phyloP scores from a whole-genome alignment of 257 asterid genomes.

The Rubia yunnanensis region DNA sequence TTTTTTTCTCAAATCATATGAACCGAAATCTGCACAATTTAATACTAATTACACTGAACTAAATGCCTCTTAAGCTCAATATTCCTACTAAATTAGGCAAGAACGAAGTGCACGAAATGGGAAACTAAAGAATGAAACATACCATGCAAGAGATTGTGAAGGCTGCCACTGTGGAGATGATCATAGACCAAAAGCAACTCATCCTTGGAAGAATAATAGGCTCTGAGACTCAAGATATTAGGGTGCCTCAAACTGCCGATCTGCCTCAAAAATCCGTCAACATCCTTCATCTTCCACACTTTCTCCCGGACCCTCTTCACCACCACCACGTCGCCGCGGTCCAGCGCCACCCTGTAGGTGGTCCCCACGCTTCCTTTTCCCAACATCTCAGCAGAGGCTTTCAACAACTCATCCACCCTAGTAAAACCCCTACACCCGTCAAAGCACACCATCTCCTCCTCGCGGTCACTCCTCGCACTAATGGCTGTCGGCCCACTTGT shows the following conservation, averaged over 20 bases:
- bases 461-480: neutral
- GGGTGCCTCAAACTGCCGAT: constrained; percentile 27
- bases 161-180: constrained; percentile 15
- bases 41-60: too few relatives aligned
- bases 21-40: too few relatives aligned
- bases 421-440: constrained; percentile 30
- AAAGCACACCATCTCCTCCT: constrained; percentile 20
- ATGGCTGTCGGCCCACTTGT: neutral
- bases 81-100: neutral
- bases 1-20: neutral
- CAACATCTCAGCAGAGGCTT: constrained; percentile 37
- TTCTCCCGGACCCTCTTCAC: constrained; percentile 27
- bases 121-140: neutral
- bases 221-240: constrained; percentile 27
- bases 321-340: constrained; percentile 21
- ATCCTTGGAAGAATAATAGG: constrained; percentile 27
- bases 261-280: constrained; percentile 18
- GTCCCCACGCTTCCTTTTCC: constrained; percentile 33
- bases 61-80: too few relatives aligned
- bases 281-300: constrained; percentile 17
- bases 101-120: too few relatives aligned
- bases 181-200: constrained; percentile 35
- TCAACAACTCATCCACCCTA: constrained; percentile 27
- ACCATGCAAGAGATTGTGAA: constrained; percentile 26
- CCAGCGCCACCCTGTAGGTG: constrained; percentile 28